Evolutionary conservation across 805 yeast species (phyloP).

Genomic region (Kluyveromyces starmeri): DNA sequence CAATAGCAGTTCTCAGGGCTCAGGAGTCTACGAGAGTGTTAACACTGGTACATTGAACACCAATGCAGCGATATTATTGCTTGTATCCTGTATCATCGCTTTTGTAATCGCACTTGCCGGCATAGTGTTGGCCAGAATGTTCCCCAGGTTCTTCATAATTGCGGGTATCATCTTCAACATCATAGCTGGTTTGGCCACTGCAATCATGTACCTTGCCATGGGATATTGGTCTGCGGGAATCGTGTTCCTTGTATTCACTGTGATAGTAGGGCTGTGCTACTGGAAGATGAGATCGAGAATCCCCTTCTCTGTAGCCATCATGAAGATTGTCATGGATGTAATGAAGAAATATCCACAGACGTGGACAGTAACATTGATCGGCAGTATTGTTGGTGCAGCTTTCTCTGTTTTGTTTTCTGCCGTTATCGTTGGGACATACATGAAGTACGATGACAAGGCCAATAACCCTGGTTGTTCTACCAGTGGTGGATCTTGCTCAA

Average conservation of each 20-base stretch:
- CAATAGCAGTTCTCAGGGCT: slow-evolving; percentile 48
- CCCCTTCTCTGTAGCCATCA: slow-evolving; percentile 63
- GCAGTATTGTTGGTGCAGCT: slow-evolving; percentile 49
- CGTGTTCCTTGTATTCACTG: slow-evolving; percentile 58
- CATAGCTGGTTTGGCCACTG: slow-evolving; percentile 61
- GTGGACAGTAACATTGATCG: slow-evolving; percentile 49
- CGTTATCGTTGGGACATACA: slow-evolving; percentile 67
- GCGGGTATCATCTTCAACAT: slow-evolving; percentile 62
- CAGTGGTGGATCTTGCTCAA: slow-evolving; percentile 47
- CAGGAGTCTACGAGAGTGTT: slow-evolving; percentile 47
- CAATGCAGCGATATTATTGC: slow-evolving; percentile 62
- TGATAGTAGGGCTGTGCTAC: slow-evolving; percentile 58
- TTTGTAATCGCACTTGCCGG: slow-evolving; percentile 49
- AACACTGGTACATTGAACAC: slow-evolving; percentile 62
- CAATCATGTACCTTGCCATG: slow-evolving; percentile 61
- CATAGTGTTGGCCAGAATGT: slow-evolving; percentile 50
- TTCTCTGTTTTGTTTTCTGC: slow-evolving; percentile 59
- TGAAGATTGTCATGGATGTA: slow-evolving; percentile 68
- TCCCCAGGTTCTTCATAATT: slow-evolving; percentile 59
- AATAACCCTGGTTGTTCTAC: slow-evolving; percentile 43
- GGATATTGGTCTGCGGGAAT: slow-evolving; percentile 74
- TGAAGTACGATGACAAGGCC: slow-evolving; percentile 57
- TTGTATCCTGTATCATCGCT: slow-evolving; percentile 53
- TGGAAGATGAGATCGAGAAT: slow-evolving; percentile 65
- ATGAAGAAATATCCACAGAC: slow-evolving; percentile 67